These are phyloP conservation scores for Schwanniomyces occidentalis DNA, from an alignment of 805 yeast species.

Conservation along the genomic window DNA sequence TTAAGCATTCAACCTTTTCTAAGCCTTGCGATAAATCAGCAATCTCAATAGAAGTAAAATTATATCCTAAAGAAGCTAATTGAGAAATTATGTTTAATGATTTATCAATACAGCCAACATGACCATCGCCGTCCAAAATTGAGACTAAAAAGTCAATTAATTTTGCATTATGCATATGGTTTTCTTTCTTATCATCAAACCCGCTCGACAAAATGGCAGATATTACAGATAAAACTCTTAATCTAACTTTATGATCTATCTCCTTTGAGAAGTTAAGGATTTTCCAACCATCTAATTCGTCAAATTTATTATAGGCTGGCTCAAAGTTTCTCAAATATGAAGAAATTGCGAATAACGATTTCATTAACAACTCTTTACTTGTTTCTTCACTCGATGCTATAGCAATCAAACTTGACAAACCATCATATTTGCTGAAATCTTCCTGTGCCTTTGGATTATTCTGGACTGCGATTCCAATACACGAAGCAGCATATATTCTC, in stretches of 20 bases:
- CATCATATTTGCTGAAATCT: conserved; percentile 56
- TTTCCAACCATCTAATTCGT: conserved; percentile 61
- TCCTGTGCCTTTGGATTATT: conserved; percentile 79
- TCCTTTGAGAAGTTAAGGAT: conserved; percentile 34
- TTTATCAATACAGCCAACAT: conserved; percentile 58
- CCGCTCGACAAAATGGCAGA: conserved; percentile 62
- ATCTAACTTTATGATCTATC: conserved; percentile 40
- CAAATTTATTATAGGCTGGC: conserved; percentile 57
- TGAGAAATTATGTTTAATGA: conserved; percentile 51
- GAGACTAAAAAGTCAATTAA: conserved; percentile 34
- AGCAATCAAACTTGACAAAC: conserved; percentile 46
- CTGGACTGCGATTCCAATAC: conserved; percentile 89
- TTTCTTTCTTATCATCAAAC: conserved; percentile 37
- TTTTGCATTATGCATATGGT: conserved; percentile 37
- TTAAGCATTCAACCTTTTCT: conserved; percentile 37
- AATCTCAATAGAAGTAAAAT: conserved; percentile 47
- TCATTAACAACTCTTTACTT: conserved; percentile 43
- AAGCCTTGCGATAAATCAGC: conserved; percentile 35
- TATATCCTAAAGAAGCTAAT: conserved; percentile 42
- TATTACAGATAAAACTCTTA: conserved; percentile 57
- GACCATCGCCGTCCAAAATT: conserved; percentile 32
- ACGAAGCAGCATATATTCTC: conserved; percentile 62
- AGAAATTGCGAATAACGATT: conserved; percentile 78
- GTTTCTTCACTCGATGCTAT: conserved; percentile 33
- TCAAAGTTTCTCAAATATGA: conserved; percentile 69